Conservation (phyloP, 1,139 yeast genomes). For the Groenewaldozyma sp. region DNA sequence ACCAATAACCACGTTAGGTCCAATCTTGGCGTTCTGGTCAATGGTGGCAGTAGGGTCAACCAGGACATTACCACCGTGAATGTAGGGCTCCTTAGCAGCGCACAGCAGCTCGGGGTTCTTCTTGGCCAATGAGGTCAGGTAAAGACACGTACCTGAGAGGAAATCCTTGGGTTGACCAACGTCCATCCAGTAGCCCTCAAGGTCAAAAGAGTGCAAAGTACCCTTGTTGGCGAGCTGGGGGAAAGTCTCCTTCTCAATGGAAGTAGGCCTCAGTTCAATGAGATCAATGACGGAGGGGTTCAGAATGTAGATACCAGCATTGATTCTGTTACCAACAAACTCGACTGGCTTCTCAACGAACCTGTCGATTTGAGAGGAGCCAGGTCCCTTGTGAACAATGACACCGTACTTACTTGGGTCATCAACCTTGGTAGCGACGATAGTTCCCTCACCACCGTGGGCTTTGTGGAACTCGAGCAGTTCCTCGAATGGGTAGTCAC, state of each 20-base stretch:
- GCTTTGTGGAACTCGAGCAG: conserved; percentile 86
- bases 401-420: conserved; percentile 99
- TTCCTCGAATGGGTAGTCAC: conserved; percentile 95
- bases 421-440: conserved; percentile 98
- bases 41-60: conserved; percentile 93
- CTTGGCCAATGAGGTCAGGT: conserved; percentile 79
- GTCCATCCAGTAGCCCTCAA: conserved; percentile 99
- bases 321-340: conserved; percentile 89
- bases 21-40: conserved; percentile 88
- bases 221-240: conserved; percentile 87
- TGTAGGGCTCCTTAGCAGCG: conserved; percentile 52
- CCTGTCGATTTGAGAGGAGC: conserved; percentile 91
- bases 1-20: conserved; percentile 97
- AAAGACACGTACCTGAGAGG: conserved; percentile 90
- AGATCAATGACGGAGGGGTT: conserved; percentile 95
- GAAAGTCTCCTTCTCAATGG: conserved; percentile 99
- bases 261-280: conserved; percentile 96
- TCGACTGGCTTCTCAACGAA: conserved; percentile 99
- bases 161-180: conserved; percentile 99
- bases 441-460: conserved; percentile 97
- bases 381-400: conserved; percentile 82
- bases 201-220: conserved; percentile 87
- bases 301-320: conserved; percentile 93
- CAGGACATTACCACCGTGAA: conserved; percentile 89
- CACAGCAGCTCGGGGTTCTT: conserved; percentile 64